These are phyloP conservation scores for Trichoderma sp. DNA, from an alignment of 2,329 filamentous ascomycete genomes.

Conservation along the genomic window DNA sequence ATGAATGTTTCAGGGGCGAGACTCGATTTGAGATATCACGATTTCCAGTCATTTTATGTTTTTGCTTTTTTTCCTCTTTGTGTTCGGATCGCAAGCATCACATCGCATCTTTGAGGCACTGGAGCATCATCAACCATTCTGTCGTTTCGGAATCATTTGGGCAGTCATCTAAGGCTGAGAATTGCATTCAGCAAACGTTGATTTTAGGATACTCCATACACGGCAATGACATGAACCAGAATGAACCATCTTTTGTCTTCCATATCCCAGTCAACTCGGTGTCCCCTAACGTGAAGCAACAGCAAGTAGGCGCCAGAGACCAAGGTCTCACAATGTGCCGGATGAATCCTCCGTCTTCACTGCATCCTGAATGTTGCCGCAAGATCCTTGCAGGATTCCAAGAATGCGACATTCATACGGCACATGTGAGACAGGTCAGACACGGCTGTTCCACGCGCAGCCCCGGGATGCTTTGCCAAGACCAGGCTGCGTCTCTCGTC, in stretches of 20 bases:
- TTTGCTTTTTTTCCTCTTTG: background rate
- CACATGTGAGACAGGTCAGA: background rate
- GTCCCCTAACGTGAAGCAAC: too few relatives aligned
- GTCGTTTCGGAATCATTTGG: background rate
- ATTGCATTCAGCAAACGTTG: background rate
- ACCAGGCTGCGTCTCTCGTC: background rate
- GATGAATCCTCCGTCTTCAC: too few relatives aligned
- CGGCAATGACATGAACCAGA: slow-evolving; percentile 4
- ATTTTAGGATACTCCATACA: too few relatives aligned
- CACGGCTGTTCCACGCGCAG: background rate
- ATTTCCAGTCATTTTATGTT: background rate
- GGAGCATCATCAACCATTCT: background rate
- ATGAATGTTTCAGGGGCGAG: slow-evolving; percentile 12
- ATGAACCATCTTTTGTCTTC: background rate
- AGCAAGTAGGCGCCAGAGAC: too few relatives aligned
- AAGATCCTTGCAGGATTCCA: background rate
- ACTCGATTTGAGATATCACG: background rate
- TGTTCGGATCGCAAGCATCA: background rate
- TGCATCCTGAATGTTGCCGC: too few relatives aligned
- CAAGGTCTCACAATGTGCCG: too few relatives aligned
- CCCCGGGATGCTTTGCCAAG: background rate
- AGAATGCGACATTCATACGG: background rate
- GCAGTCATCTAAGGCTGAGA: background rate
- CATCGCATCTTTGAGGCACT: background rate
- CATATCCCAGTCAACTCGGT: background rate